These are phyloP conservation scores for Hypomontagnella submonticulosa DNA, from an alignment of 495 filamentous ascomycete species.

Conservation along the genomic window DNA sequence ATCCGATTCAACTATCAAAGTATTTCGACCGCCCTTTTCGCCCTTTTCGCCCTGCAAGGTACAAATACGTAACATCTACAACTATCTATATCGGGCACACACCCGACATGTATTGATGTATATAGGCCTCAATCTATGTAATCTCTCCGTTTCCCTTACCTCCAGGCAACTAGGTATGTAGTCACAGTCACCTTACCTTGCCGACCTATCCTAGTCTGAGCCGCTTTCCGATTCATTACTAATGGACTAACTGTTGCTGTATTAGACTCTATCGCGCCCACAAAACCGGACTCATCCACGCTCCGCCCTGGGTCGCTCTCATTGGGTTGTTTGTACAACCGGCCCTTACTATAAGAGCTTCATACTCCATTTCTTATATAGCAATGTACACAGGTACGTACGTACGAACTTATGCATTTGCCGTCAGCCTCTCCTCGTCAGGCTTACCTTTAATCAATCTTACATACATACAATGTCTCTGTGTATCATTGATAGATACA, in stretches of 20 bases:
- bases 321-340: slow-evolving; percentile 31
- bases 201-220: slow-evolving; percentile 27
- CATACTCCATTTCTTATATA: not conserved
- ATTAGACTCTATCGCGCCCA: slow-evolving; percentile 25
- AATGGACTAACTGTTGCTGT: slow-evolving; percentile 33
- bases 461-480: slow-evolving; percentile 9
- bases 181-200: slow-evolving; percentile 17
- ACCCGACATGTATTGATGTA: not conserved
- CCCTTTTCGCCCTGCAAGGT: too few relatives aligned
- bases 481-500: slow-evolving; percentile 17
- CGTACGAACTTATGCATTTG: slow-evolving; percentile 14
- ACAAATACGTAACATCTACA: too few relatives aligned
- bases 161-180: slow-evolving; percentile 1
- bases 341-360: not conserved
- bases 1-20: too few relatives aligned
- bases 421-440: slow-evolving; percentile 34
- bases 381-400: not conserved
- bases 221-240: slow-evolving; percentile 40
- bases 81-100: too few relatives aligned
- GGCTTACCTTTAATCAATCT: slow-evolving; percentile 30
- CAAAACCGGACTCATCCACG: slow-evolving; percentile 26
- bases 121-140: not conserved
- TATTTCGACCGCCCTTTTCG: too few relatives aligned
- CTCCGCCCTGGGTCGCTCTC: slow-evolving; percentile 12
- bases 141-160: slow-evolving; percentile 22